Percentiles rank a stretch among this genome's conserved stretches.
These are phyloP conservation scores for Protea cynaroides DNA, from an alignment of 164 flowering plant genomes.

Conservation along the genomic window DNA sequence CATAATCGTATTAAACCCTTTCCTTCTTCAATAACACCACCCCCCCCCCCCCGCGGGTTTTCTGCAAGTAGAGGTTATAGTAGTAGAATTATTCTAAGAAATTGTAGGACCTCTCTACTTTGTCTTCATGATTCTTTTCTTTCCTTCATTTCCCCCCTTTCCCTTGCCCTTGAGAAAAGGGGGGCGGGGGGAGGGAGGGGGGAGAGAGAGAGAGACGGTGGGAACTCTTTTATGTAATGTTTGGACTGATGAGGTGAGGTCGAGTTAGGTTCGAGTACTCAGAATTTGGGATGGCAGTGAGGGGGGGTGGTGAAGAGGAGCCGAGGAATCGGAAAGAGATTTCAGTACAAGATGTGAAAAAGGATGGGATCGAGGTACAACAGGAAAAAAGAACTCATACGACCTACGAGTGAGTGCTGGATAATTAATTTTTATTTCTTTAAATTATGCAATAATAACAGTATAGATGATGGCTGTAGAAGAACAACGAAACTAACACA, in stretches of 20 bases:
- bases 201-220: slow-evolving; percentile 4
- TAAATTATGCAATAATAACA: not conserved
- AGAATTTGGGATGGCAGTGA: not conserved
- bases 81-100: not conserved
- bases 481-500: not conserved
- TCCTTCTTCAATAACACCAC: too few relatives aligned
- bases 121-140: not conserved
- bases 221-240: too few relatives aligned
- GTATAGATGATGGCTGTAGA: not conserved
- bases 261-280: too few relatives aligned
- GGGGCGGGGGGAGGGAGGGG: slow-evolving; percentile 2
- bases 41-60: too few relatives aligned
- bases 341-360: slow-evolving; percentile 16
- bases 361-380: slow-evolving; percentile 20
- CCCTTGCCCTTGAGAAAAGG: slow-evolving; percentile 3
- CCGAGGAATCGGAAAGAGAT: slow-evolving; percentile 7
- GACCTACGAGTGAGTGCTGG: slow-evolving; percentile 33
- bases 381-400: slow-evolving; percentile 38
- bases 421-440: slow-evolving; percentile 9
- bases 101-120: not conserved
- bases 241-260: not conserved
- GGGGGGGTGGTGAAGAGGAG: slow-evolving; percentile 3
- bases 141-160: slow-evolving; percentile 1
- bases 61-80: slow-evolving; percentile 3
- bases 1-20: slow-evolving; percentile 15